Evolutionary conservation across 2,329 filamentous ascomycete species (phyloP).

Genomic region (Fusarium marasasianum): DNA sequence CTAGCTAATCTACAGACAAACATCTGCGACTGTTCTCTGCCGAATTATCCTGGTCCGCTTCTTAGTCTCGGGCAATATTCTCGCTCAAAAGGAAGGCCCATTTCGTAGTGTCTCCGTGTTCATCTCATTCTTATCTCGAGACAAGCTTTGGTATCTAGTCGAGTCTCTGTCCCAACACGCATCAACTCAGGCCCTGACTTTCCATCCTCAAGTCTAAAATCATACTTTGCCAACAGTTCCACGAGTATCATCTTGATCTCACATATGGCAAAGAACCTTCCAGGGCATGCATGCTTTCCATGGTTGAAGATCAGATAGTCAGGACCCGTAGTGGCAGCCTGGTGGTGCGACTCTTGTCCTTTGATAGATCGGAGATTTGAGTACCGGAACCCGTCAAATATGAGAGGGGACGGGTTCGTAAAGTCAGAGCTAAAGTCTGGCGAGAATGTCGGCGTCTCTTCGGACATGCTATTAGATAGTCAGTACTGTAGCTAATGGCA

Average conservation of each 20-base stretch:
- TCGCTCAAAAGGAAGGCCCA: no score
- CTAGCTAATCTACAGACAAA: accelerated
- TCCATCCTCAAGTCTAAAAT: background rate
- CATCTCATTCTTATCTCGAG: background rate
- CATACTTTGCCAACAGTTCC: background rate
- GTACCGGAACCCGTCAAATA: background rate
- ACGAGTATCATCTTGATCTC: background rate
- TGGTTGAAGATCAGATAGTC: background rate
- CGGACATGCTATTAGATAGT: background rate
- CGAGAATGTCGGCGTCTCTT: background rate
- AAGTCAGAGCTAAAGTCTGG: background rate
- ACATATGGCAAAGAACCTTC: background rate
- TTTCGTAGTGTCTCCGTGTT: accelerated
- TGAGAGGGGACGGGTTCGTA: background rate
- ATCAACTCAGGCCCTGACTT: background rate
- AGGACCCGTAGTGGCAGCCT: background rate
- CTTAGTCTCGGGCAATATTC: no score
- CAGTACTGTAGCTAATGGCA: accelerated
- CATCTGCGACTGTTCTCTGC: no score
- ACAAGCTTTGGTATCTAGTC: background rate
- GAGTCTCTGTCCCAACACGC: background rate
- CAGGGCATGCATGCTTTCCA: background rate
- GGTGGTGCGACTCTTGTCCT: background rate
- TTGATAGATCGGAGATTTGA: background rate
- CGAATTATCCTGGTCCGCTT: no score